Base-by-base conservation (phyloP, 73 alveolate genomes). In the Diophrys sp. region DNA sequence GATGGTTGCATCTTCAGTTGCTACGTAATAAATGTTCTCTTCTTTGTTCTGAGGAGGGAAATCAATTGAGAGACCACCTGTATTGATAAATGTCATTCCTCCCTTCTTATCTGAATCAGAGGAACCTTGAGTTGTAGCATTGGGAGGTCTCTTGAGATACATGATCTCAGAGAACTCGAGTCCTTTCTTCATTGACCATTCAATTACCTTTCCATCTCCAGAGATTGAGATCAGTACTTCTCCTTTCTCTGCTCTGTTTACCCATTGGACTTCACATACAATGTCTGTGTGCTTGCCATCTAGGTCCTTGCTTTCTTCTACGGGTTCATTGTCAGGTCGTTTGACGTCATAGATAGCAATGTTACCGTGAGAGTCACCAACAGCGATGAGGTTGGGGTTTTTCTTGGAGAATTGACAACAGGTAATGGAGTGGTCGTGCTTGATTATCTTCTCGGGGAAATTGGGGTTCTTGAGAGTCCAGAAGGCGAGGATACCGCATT, bases 251-350 rank as follows among this genome's bases (percentile, higher is more conserved):
- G 93, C 96, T 62, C 94, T 93, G 44, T 94, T 97, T 67, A 95
- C 90, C 99, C 99, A 96, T 74, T 91, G 75, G 33, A 96, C 94
- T 85, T 96, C 99, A 99, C 99, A 96, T 28, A 96, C 95, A 33
- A 97, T 90, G 82, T 96, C 99, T 56, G 97, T 96, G 83, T 96
- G 99, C 84, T 96, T 96, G 71, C 95, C 99, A 54, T 94, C 95
- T 30, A 94, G 80, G 74, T 96, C 98, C 32, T 94, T 86, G 44
- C 94, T 83, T 74, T 95, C 98, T 31, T 97, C 97, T 28, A 95
- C 87, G 1, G 99, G 99, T 76, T 92, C 91, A 80, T 89, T 84
- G 30, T 90, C 90, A 74, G 90, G 90, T 71, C 82, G 81, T 73
- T 97, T 92, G 53, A 95, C 90, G 79, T 96, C 98, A 81, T 85